Conservation (phyloP, 192 early-diverging fungal genomes). For the Jimgerdemannia lactiflua region DNA sequence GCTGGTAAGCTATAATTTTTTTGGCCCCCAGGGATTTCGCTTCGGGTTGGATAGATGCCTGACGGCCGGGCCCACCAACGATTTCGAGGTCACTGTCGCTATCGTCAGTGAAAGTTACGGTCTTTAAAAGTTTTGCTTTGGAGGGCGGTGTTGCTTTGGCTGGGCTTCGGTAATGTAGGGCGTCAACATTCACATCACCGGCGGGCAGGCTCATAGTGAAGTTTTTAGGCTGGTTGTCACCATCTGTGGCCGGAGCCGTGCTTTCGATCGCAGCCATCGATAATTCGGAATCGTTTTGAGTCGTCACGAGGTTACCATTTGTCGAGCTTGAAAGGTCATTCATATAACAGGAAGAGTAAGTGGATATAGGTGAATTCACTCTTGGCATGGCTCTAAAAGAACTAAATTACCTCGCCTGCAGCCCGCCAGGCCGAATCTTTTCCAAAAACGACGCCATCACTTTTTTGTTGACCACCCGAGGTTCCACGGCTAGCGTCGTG, state of each 20-base stretch:
- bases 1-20: background rate
- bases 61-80: conserved; percentile 9
- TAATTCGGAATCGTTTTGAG: too few species aligned
- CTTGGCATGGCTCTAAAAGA: background rate
- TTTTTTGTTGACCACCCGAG: background rate
- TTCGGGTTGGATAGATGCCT: background rate
- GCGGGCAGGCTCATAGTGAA: background rate
- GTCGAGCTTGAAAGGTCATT: too few species aligned
- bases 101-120: background rate
- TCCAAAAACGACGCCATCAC: background rate
- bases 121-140: background rate
- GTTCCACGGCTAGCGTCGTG: background rate
- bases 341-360: too few species aligned
- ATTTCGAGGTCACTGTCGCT: conserved; percentile 29
- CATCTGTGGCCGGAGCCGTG: too few species aligned
- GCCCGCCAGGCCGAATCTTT: background rate
- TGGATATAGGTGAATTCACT: too few species aligned
- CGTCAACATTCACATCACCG: background rate
- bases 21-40: background rate
- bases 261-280: too few species aligned
- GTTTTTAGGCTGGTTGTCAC: background rate
- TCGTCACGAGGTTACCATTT: too few species aligned
- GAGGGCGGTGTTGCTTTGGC: background rate
- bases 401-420: background rate
- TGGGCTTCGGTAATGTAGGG: background rate